Percentiles rank a stretch among this genome's conserved stretches.
phyloP scores from a whole-genome alignment of 2,329 filamentous ascomycete genomes.

The Penicillium psychrosexuale region DNA sequence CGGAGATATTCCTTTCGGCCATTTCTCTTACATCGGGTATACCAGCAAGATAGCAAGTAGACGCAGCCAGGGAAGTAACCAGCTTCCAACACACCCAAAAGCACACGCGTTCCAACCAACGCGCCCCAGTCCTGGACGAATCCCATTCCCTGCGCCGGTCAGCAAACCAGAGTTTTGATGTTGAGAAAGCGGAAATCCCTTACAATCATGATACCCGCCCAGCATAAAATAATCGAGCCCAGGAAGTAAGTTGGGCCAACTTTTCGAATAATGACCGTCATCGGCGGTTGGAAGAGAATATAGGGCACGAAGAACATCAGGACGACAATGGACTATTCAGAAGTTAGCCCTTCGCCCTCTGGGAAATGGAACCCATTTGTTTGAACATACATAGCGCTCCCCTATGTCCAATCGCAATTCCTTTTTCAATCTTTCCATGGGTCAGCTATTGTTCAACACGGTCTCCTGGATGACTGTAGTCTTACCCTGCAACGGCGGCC shows the following conservation, averaged over 20 bases:
- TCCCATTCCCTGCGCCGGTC: conserved; percentile 26
- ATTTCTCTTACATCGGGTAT: conserved; percentile 46
- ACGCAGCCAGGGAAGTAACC: conserved; percentile 69
- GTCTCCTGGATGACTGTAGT: neutral
- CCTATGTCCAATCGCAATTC: conserved; percentile 15
- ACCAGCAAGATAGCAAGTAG: conserved; percentile 72
- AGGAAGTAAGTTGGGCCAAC: conserved; percentile 31
- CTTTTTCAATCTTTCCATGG: conserved; percentile 15
- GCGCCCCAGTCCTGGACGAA: conserved; percentile 30
- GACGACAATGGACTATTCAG: conserved; percentile 29
- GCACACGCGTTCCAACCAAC: conserved; percentile 25
- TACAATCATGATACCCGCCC: conserved; percentile 32
- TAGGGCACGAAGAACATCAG: conserved; percentile 36
- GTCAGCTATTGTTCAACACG: conserved; percentile 1
- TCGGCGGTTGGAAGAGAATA: conserved; percentile 31
- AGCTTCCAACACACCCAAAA: conserved; percentile 31
- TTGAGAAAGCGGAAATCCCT: neutral
- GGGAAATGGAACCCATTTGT: neutral
- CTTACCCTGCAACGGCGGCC: conserved; percentile 66
- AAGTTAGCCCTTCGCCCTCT: neutral
- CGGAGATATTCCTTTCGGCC: too few relatives aligned
- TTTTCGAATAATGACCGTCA: conserved; percentile 32
- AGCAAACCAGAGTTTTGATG: neutral
- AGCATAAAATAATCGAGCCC: conserved; percentile 27
- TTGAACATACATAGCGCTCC: conserved; percentile 19